Conservation (phyloP, 1,139 yeast genomes). For the Scheffersomyces insectosa region DNA sequence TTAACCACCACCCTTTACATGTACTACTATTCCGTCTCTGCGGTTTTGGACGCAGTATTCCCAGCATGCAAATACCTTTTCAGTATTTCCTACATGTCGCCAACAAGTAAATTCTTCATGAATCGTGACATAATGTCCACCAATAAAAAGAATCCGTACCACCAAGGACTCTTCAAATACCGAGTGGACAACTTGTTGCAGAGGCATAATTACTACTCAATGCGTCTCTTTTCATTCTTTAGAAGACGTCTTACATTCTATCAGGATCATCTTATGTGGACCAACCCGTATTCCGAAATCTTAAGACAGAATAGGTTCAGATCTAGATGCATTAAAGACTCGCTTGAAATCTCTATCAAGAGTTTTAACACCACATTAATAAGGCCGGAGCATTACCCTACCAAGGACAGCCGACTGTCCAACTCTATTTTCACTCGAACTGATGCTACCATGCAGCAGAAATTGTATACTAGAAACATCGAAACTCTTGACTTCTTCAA, state of each 20-base stretch:
- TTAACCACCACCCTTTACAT: conserved; percentile 23
- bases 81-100: conserved; percentile 22
- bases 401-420: neutral
- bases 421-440: conserved; percentile 16
- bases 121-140: conserved; percentile 15
- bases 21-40: conserved; percentile 27
- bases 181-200: conserved; percentile 19
- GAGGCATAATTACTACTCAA: conserved; percentile 28
- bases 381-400: conserved; percentile 37
- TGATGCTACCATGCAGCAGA: conserved; percentile 24
- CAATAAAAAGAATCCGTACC: conserved; percentile 7
- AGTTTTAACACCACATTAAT: conserved; percentile 29
- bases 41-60: conserved; percentile 26
- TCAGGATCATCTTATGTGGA: conserved; percentile 21
- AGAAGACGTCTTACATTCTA: conserved; percentile 21
- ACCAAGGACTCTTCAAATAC: conserved; percentile 8
- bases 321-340: conserved; percentile 17
- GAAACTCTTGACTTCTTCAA: conserved; percentile 30
- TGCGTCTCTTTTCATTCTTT: conserved; percentile 29
- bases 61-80: conserved; percentile 26
- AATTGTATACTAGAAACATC: conserved; percentile 28
- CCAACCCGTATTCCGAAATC: conserved; percentile 9
- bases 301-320: conserved; percentile 13
- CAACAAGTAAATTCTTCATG: conserved; percentile 13
- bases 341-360: conserved; percentile 26